Percentiles rank a stretch among this genome's conserved stretches.
phyloP scores from a whole-genome alignment of 2,329 filamentous ascomycete genomes.

The Domatiomyces catenatus region DNA sequence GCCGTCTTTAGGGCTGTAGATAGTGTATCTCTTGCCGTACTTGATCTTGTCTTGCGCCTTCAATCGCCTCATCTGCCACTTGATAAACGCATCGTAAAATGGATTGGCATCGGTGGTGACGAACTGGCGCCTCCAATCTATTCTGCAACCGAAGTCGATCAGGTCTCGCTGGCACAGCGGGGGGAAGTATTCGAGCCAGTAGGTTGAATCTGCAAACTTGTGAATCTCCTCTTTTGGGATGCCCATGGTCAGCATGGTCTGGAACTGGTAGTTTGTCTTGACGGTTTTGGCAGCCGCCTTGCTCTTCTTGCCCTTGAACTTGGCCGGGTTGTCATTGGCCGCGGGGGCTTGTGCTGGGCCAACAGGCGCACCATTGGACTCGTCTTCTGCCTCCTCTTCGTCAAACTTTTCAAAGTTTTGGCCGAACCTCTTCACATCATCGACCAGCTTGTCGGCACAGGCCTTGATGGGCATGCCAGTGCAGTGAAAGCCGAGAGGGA shows the following conservation, averaged over 20 bases:
- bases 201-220: constrained; percentile 73
- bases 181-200: constrained; percentile 90
- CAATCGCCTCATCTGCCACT: constrained; percentile 47
- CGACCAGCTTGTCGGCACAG: constrained; percentile 82
- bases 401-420: constrained; percentile 67
- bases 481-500: constrained; percentile 88
- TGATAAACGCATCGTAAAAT: constrained; percentile 87
- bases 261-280: constrained; percentile 90
- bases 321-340: constrained; percentile 67
- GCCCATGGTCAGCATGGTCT: constrained; percentile 84
- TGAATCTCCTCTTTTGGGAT: constrained; percentile 81
- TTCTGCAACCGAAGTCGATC: constrained; percentile 65
- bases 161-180: constrained; percentile 66
- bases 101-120: constrained; percentile 94
- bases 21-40: constrained; percentile 75
- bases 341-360: constrained; percentile 45
- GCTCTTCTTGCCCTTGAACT: constrained; percentile 84
- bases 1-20: constrained; percentile 80
- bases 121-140: constrained; percentile 86
- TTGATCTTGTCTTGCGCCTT: constrained; percentile 18
- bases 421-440: constrained; percentile 81
- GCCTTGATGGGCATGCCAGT: constrained; percentile 98
- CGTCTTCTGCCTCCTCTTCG: constrained; percentile 38
- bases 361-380: constrained; percentile 34
- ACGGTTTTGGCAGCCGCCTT: constrained; percentile 81